A percentile compares a stretch with the other conserved stretches of the same genome.
These are phyloP conservation scores for Sindora glabra DNA, from an alignment of 306 rosid species.

Conservation along the genomic window DNA sequence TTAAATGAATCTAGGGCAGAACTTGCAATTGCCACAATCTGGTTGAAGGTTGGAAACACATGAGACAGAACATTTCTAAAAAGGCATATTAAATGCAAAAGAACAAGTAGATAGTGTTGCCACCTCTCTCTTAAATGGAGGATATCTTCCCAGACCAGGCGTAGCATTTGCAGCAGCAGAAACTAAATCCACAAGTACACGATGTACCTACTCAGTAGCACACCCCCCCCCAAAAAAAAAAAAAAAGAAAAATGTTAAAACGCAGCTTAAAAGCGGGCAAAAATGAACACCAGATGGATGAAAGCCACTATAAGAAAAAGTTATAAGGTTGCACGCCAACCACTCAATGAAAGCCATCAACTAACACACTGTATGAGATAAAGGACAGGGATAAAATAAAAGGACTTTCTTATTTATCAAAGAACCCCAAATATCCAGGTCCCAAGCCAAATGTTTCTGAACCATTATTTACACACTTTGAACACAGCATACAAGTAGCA, in stretches of 20 bases:
- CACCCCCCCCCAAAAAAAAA: too few species aligned
- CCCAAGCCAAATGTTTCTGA: background rate
- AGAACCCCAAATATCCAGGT: background rate
- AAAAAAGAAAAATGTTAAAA: too few species aligned
- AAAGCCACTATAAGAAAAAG: too few species aligned
- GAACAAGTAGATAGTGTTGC: background rate
- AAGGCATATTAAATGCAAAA: background rate
- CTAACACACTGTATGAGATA: background rate
- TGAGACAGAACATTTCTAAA: background rate
- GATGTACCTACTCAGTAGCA: slow-evolving; percentile 69
- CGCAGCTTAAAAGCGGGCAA: background rate
- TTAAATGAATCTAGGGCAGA: slow-evolving; percentile 80
- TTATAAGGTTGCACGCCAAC: background rate
- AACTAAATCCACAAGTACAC: slow-evolving; percentile 83
- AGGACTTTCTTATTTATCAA: background rate
- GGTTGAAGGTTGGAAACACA: slow-evolving; percentile 13
- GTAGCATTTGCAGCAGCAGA: slow-evolving; percentile 92
- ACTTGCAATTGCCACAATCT: slow-evolving; percentile 91
- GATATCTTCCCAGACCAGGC: slow-evolving; percentile 98
- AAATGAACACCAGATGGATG: background rate
- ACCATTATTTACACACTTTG: slow-evolving; percentile 3
- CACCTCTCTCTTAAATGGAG: slow-evolving; percentile 99
- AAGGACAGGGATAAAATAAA: too few species aligned
- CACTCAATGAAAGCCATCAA: background rate
- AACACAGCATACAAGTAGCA: background rate